Base-by-base conservation (phyloP, 345 rosid species). In the Ceriops tagal region DNA sequence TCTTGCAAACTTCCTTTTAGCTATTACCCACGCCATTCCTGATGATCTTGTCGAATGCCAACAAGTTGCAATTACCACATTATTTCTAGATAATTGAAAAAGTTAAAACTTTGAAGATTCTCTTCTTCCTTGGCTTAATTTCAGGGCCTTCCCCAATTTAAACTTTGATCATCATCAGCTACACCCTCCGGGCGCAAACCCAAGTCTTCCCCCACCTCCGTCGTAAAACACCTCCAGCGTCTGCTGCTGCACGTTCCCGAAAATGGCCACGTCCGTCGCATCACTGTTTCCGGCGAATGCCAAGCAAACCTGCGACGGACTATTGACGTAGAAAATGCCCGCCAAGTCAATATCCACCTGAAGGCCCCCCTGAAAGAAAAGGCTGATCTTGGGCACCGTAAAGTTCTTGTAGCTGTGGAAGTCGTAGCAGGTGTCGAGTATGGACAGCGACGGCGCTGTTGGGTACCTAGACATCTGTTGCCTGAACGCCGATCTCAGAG, bases 361-460 rank as follows among this genome's bases (percentile, higher is more conserved):
- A 0, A 78, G 76, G 0, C 81, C 86, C 0, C 88, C 89, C 34
- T 49, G 69, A 64, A 93, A 88, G 30, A 43, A 66, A 43, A 93
- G 75, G 43, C 82, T 73, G 4, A 93, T 82, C 27, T 67, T 82
- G 0, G 98, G 98, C 3, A 89, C 28, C 9, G 49, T 2, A 10
- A 81, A 65, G 1, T 83, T 67, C 0, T 61, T 56, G 13, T 74
- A 80, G 0, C 72, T 74, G 63, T 75, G 89, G 19, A 93, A 66
- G 64, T 93, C 89, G 53, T 80, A 93, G 71, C 98, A 93, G 28
- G 98, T 91, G 85, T 89, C 96, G 8, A 93, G 79, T 53, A 93
- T 84, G 19, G 89, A 78, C 5, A 86, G 71, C 2, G 87, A 80
- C 0, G 85, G 79, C 1, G 93, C 77, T 11, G 53, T 71, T 1